Base-by-base conservation (phyloP, 495 filamentous ascomycete species). In the Terfezia boudieri region DNA sequence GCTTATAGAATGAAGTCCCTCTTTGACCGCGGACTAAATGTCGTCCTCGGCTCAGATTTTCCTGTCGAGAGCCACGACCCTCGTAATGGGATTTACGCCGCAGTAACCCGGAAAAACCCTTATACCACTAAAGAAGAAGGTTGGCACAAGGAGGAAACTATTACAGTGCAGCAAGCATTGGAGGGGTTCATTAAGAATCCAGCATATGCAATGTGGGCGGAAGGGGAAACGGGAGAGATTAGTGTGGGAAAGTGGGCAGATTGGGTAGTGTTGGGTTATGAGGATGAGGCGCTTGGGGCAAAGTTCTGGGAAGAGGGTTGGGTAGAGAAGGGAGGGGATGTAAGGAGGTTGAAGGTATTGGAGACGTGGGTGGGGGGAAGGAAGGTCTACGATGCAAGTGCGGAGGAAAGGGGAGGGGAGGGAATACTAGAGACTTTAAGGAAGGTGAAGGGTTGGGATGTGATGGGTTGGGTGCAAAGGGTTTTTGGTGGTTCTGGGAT, bases 291-390 rank as follows among this genome's bases (percentile, higher is more conserved):
- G 5, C 26, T 37, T 37, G 53, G 38, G 2, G 14, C 41, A 50
- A 48, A 7, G 38, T 41, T 26, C 22, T 50, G 70, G 37, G 67
- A 66, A 53, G 53, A 56, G 37, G 50, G 66, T 35, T 62, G 67
- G 9, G 26, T 32, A 32, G 26, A 32, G 26, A 32, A 32, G 26
- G 43, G 69, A 49, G 73, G 77, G 59, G 67, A 64, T 17, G 55
- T 79, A 56, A 70, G 72, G 50, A 61, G 59, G 8, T 56, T 78
- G 43, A 68, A 58, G 49, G 77, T 81, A 0, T 66, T 61, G 56
- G 78, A 81, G 69, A 81, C 78, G 4, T 82, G 79, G 79, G 74
- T 81, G 52, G 76, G 60, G 1, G 79, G 78, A 1, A 64, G 56
- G 53, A 68, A 57, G 56, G 70, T 72, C 5, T 72, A 60, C 56